Conservation (phyloP, 2,329 filamentous ascomycete genomes). For the Aspergillus ruber region DNA sequence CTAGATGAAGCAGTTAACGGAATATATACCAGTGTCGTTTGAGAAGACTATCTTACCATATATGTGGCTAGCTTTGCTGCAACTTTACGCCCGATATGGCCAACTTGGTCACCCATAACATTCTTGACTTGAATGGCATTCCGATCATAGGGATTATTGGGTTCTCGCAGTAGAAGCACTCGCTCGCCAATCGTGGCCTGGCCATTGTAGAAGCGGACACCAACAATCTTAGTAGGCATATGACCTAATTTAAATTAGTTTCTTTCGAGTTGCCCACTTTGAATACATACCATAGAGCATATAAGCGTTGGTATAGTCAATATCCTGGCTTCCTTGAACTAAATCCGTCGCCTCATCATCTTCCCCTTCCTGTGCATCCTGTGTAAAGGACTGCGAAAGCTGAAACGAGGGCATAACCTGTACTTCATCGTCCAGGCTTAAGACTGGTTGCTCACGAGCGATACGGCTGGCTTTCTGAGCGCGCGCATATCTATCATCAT, state of each 20-base stretch:
- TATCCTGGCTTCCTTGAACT: conserved; percentile 26
- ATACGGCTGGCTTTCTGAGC: conserved; percentile 8
- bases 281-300: conserved; percentile 36
- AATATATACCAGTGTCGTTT: neutral
- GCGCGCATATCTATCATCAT: conserved; percentile 10
- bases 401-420: conserved; percentile 28
- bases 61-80: conserved; percentile 68
- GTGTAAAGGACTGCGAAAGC: conserved; percentile 13
- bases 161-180: conserved; percentile 59
- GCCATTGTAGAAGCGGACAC: conserved; percentile 57
- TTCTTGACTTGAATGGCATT: conserved; percentile 78
- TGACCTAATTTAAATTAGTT: conserved; percentile 20
- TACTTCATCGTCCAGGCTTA: conserved; percentile 20
- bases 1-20: conserved; percentile 15
- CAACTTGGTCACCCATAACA: conserved; percentile 67
- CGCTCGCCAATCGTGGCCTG: conserved; percentile 57
- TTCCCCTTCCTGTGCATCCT: conserved; percentile 23
- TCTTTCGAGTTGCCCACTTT: neutral
- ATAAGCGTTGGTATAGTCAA: conserved; percentile 29
- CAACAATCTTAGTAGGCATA: conserved; percentile 53
- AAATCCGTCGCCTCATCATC: conserved; percentile 29
- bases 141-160: conserved; percentile 60
- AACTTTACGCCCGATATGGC: conserved; percentile 63
- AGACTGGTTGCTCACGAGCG: neutral
- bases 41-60: conserved; percentile 47